These are phyloP conservation scores for Cordyceps cateniannulata DNA, from an alignment of 2,329 filamentous ascomycete species.

Conservation along the genomic window DNA sequence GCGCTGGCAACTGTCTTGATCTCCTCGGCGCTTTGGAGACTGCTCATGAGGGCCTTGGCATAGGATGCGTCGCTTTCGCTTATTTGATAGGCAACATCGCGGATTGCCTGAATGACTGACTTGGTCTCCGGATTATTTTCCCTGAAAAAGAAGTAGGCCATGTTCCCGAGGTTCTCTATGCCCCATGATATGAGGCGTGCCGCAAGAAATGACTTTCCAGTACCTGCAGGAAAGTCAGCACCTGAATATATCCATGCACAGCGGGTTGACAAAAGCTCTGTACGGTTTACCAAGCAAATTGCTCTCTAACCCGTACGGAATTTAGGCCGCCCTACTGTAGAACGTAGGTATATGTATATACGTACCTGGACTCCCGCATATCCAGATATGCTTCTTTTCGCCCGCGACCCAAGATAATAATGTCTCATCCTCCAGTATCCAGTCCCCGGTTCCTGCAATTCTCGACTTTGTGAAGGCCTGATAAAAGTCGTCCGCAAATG, in stretches of 20 bases:
- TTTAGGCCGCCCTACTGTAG: no score
- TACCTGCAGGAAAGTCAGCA: constrained; percentile 21
- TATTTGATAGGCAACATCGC: constrained; percentile 41
- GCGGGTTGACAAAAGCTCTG: no score
- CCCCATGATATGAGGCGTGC: constrained; percentile 36
- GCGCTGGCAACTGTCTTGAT: constrained; percentile 38
- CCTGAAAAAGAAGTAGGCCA: constrained; percentile 43
- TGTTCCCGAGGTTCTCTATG: constrained; percentile 26
- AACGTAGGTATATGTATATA: no score
- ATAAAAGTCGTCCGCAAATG: constrained; percentile 36
- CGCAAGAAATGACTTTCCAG: constrained; percentile 40
- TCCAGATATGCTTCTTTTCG: constrained; percentile 35
- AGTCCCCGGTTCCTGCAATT: constrained; percentile 38
- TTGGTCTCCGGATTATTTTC: constrained; percentile 40
- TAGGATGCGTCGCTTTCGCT: constrained; percentile 39
- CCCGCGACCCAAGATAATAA: constrained; percentile 33
- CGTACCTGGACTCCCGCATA: constrained; percentile 36
- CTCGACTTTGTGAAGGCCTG: constrained; percentile 33
- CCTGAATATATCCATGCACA: no score
- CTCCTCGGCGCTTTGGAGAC: constrained; percentile 30
- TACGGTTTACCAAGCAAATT: no score
- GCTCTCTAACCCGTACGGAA: no score
- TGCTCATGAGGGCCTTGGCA: constrained; percentile 32
- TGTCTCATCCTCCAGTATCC: constrained; percentile 34
- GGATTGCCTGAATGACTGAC: constrained; percentile 37